These are phyloP conservation scores for Plasmodium coatneyi DNA, from an alignment of 169 alveolate genomes.

Conservation along the genomic window DNA sequence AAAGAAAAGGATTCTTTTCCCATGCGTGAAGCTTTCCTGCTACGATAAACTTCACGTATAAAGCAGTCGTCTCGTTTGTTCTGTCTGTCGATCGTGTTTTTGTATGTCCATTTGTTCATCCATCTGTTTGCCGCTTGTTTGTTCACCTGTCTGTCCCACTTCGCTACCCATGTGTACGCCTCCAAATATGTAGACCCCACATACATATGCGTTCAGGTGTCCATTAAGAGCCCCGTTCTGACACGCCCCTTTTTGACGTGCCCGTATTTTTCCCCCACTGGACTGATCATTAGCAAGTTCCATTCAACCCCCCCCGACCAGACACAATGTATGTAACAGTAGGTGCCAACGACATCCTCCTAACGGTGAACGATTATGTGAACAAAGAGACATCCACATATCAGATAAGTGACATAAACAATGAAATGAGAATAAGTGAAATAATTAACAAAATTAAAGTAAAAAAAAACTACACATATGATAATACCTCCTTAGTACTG, in stretches of 20 bases:
- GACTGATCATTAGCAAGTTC: neutral
- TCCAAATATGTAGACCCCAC: neutral
- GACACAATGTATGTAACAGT: conserved; percentile 43
- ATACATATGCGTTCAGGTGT: neutral
- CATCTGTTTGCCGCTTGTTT: neutral
- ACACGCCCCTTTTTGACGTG: neutral
- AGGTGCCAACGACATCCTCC: conserved; percentile 22
- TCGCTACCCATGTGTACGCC: neutral
- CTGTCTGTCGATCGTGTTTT: neutral
- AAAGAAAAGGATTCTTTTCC: neutral
- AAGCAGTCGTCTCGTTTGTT: neutral
- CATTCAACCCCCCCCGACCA: neutral
- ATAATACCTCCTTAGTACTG: conserved; percentile 21
- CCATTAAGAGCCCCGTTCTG: neutral
- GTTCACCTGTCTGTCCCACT: neutral
- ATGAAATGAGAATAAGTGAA: conserved; percentile 40
- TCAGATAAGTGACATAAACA: conserved; percentile 34
- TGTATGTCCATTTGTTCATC: neutral
- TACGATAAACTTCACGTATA: neutral
- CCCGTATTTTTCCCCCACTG: neutral
- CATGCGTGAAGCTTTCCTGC: neutral
- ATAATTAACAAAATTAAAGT: conserved; percentile 43
- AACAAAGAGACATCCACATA: conserved; percentile 37
- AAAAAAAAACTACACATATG: conserved; percentile 43
- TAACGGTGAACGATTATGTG: conserved; percentile 37